Evolutionary conservation across 306 rosid species (phyloP), one percentile per base, ranked within the genome.

Genomic region (Citrullus amarus): DNA sequence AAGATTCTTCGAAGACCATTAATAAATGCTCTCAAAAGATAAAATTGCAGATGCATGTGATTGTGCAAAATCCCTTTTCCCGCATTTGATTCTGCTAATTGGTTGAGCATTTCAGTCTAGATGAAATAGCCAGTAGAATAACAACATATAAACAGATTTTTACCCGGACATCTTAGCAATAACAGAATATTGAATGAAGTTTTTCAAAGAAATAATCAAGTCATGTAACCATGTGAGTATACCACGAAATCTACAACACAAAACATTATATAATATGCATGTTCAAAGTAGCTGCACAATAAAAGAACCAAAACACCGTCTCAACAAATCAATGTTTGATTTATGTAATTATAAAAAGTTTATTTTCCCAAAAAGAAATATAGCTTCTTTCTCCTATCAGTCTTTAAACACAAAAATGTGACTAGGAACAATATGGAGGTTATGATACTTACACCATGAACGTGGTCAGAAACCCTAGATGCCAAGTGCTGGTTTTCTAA

Each of bases 401-500:
- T 44, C 75, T 5, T 67, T 43, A 20, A 22, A 38, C 36, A 34
- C 18, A 22, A 15, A 58, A 83, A 60, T 11, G 32, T 25, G 43
- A 70, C 56, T 16, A 70, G 34, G 6, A 20, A 46, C 57, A 70
- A 46, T 20, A 70, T 44, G 76, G 17, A 63, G 71, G 25, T 54
- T 39, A 34, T 9, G 67, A 78, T 79, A 76, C 91, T 57, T 89
- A 93, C 98, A 28, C n/a, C 51, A 30, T 90, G 91, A 51, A 17
- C 72, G 48, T 88, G 12, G 41, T 84, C 86, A 32, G 93, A 78
- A 68, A 81, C 68, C 81, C 81, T 88, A 61, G 96, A 57, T 13
- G 89, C 60, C 88, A 91, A 85, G 75, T 93, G 93, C 70, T 86
- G 85, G 80, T 81, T 93, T 85, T 89, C 97, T 81, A 92, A 73